Evolutionary conservation across 768 basidiomycete genomes (phyloP).

Genomic region (Tricholoma saponaceum): DNA sequence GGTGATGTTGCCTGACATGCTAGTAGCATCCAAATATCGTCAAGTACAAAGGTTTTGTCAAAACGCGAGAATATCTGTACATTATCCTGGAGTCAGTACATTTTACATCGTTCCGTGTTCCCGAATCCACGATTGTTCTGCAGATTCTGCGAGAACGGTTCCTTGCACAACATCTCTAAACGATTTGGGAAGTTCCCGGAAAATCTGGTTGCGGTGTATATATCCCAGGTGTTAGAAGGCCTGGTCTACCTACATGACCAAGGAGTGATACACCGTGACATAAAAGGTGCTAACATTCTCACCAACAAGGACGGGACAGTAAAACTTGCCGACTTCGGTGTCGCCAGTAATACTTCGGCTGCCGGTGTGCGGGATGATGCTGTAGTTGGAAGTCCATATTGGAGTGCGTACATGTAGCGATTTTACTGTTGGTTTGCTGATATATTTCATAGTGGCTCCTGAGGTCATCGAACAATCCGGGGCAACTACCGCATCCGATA

Average conservation of each 20-base stretch:
- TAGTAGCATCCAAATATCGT: constrained; percentile 92
- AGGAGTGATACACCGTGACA: constrained; percentile 98
- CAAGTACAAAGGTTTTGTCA: constrained; percentile 98
- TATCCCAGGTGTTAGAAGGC: constrained; percentile 93
- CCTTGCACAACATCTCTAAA: constrained; percentile 91
- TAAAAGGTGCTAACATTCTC: constrained; percentile 98
- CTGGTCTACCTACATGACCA: constrained; percentile 97
- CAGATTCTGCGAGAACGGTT: constrained; percentile 98
- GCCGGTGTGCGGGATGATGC: constrained; percentile 80
- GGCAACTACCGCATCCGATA: constrained; percentile 94
- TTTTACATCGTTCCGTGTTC: background rate
- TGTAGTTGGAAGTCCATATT: constrained; percentile 97
- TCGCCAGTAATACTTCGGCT: constrained; percentile 75
- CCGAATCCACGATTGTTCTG: background rate
- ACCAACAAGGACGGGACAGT: constrained; percentile 99
- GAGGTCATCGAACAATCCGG: constrained; percentile 99
- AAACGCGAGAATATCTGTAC: constrained; percentile 90
- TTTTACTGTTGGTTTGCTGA: background rate
- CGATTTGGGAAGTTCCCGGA: constrained; percentile 99
- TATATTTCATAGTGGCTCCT: constrained; percentile 72
- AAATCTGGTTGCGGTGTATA: constrained; percentile 92
- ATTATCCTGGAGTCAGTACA: constrained; percentile 87
- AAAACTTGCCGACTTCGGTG: constrained; percentile 99
- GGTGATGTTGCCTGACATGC: background rate
- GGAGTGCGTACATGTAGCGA: constrained; percentile 61